Conservation (phyloP, 1,284 basidiomycete genomes). For the Coniferiporia sulphurascens region DNA sequence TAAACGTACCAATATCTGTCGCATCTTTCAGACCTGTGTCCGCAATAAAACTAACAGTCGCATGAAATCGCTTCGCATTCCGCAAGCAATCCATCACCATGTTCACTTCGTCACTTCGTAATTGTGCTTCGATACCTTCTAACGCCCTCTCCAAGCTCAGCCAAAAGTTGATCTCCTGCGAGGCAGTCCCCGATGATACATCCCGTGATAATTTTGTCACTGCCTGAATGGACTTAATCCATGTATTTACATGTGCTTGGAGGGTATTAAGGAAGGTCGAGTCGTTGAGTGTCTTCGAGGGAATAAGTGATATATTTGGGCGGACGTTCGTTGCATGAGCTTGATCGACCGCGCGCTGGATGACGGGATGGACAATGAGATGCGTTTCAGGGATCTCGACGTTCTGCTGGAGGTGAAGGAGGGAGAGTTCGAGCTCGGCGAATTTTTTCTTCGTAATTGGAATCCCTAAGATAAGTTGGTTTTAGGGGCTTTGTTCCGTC, state of each 20-base stretch:
- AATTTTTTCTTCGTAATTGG: conserved; percentile 99
- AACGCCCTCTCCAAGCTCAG: conserved; percentile 89
- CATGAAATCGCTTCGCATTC: conserved; percentile 95
- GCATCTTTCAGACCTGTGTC: conserved; percentile 96
- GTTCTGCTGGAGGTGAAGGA: conserved; percentile 96
- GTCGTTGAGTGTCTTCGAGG: conserved; percentile 74
- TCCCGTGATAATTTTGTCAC: conserved; percentile 93
- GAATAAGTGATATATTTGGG: conserved; percentile 75
- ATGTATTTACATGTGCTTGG: conserved; percentile 91
- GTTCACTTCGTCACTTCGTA: conserved; percentile 87
- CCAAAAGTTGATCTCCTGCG: conserved; percentile 99
- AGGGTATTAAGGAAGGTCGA: conserved; percentile 91
- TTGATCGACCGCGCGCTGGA: conserved; percentile 84
- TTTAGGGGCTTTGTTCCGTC: neutral
- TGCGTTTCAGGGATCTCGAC: conserved; percentile 98
- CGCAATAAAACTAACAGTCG: conserved; percentile 96
- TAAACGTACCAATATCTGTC: conserved; percentile 68
- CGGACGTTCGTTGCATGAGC: conserved; percentile 54
- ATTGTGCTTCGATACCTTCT: conserved; percentile 89
- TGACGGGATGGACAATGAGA: conserved; percentile 86
- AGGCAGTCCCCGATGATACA: conserved; percentile 93
- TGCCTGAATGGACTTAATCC: conserved; percentile 98
- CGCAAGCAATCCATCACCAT: conserved; percentile 95
- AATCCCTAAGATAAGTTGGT: conserved; percentile 53
- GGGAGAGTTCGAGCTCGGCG: conserved; percentile 93